Evolutionary conservation across 2,329 filamentous ascomycete genomes (phyloP).

Genomic region (Fusarium transvaalense): DNA sequence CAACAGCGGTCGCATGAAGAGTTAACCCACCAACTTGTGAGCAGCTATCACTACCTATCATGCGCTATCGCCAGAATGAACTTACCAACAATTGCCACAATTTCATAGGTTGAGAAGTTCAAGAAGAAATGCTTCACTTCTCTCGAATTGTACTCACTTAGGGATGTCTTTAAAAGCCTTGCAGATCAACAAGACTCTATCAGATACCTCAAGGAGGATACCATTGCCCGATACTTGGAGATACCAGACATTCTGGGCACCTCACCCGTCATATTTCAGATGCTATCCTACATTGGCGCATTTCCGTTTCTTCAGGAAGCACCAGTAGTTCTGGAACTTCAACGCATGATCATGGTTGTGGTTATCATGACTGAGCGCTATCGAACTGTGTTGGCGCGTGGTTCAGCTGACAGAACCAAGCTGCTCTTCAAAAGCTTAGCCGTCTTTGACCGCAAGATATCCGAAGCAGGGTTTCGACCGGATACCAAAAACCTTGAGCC

Average conservation of each 20-base stretch:
- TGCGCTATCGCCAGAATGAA: slow-evolving; percentile 7
- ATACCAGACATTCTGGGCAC: slow-evolving; percentile 77
- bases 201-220: slow-evolving; percentile 76
- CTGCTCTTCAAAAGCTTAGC: slow-evolving; percentile 79
- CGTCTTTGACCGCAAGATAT: slow-evolving; percentile 73
- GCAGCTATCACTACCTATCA: slow-evolving; percentile 40
- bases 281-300: slow-evolving; percentile 77
- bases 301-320: slow-evolving; percentile 80
- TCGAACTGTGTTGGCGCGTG: slow-evolving; percentile 70
- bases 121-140: slow-evolving; percentile 77
- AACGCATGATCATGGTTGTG: slow-evolving; percentile 78
- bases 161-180: slow-evolving; percentile 77
- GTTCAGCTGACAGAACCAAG: slow-evolving; percentile 69
- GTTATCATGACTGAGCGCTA: slow-evolving; percentile 80
- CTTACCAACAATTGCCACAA: slow-evolving; percentile 17
- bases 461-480: slow-evolving; percentile 39
- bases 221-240: slow-evolving; percentile 77
- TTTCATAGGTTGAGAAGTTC: slow-evolving; percentile 69
- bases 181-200: slow-evolving; percentile 73
- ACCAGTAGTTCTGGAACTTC: slow-evolving; percentile 75
- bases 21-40: slow-evolving; percentile 64
- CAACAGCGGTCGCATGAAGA: slow-evolving; percentile 63
- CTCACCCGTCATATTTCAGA: slow-evolving; percentile 77
- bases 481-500: neutral
- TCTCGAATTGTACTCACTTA: slow-evolving; percentile 79